Percentiles rank a stretch among this genome's conserved stretches.
These are phyloP conservation scores for Leccinum angustisporum DNA, from an alignment of 1,284 basidiomycete genomes.

Conservation along the genomic window DNA sequence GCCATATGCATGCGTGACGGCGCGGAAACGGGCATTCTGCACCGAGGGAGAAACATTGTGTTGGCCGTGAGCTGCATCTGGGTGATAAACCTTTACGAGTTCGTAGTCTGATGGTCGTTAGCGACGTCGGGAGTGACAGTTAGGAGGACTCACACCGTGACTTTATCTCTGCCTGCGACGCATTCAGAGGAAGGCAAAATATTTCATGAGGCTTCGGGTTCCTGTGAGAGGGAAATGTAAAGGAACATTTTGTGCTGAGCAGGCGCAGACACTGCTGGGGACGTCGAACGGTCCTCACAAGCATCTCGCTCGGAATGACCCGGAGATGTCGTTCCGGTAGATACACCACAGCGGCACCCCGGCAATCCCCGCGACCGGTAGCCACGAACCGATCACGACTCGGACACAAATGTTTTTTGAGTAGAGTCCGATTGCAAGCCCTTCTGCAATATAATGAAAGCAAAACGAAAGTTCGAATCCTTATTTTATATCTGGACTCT, in stretches of 20 bases:
- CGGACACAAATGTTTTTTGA: too few relatives aligned
- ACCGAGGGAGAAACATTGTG: slow-evolving; percentile 33
- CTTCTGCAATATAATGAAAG: too few relatives aligned
- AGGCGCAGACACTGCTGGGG: background rate
- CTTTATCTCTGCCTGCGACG: slow-evolving; percentile 48
- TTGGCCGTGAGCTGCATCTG: slow-evolving; percentile 41
- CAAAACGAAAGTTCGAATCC: too few relatives aligned
- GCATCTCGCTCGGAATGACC: background rate
- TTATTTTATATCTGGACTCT: too few relatives aligned
- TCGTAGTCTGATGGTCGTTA: slow-evolving; percentile 45
- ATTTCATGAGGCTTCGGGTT: slow-evolving; percentile 52
- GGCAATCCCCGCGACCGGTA: too few relatives aligned
- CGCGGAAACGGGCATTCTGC: slow-evolving; percentile 48
- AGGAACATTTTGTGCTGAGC: slow-evolving; percentile 16
- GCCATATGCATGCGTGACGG: slow-evolving; percentile 51
- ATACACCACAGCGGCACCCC: too few relatives aligned
- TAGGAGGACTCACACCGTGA: slow-evolving; percentile 43
- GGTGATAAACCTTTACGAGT: slow-evolving; percentile 53
- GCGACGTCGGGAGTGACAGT: background rate
- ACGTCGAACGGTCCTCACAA: background rate
- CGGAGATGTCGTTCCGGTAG: background rate
- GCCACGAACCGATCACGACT: too few relatives aligned
- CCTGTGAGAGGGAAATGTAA: slow-evolving; percentile 42
- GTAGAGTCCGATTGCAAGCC: too few relatives aligned
- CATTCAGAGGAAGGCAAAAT: slow-evolving; percentile 47